Conservation (phyloP, 1,284 basidiomycete genomes). For the Ganoderma boninense region DNA sequence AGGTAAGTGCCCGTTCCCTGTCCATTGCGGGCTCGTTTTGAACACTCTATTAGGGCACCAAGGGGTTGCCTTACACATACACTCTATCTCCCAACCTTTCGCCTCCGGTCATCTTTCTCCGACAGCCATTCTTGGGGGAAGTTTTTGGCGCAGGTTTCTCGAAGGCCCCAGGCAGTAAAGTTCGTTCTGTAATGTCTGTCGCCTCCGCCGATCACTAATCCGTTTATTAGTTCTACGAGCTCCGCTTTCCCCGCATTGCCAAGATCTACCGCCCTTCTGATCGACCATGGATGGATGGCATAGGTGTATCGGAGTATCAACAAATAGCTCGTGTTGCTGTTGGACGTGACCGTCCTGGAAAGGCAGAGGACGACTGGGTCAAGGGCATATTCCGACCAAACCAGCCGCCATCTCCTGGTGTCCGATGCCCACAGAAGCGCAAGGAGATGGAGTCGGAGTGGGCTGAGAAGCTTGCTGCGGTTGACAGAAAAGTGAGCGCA, state of each 20-base stretch:
- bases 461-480: constrained; percentile 44
- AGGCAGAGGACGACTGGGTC: constrained; percentile 50
- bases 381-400: constrained; percentile 49
- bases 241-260: constrained; percentile 82
- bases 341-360: constrained; percentile 55
- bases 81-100: constrained; percentile 55
- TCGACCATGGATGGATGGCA: constrained; percentile 67
- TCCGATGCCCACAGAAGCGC: constrained; percentile 45
- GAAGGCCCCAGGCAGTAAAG: constrained; percentile 63
- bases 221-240: constrained; percentile 71
- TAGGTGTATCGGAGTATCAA: constrained; percentile 56
- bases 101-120: constrained; percentile 66
- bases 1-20: constrained; percentile 12
- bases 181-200: constrained; percentile 41
- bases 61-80: constrained; percentile 59
- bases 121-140: constrained; percentile 73
- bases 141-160: constrained; percentile 86
- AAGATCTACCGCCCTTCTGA: constrained; percentile 71
- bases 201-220: constrained; percentile 15
- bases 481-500: constrained; percentile 31
- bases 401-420: constrained; percentile 46
- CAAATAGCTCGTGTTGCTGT: constrained; percentile 57
- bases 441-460: constrained; percentile 45
- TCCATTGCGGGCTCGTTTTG: background rate
- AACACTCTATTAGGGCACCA: constrained; percentile 16